A percentile compares a stretch with the other conserved stretches of the same genome.
phyloP scores from a whole-genome alignment of 805 yeast species.

The Pichia rugopelliculosa region DNA sequence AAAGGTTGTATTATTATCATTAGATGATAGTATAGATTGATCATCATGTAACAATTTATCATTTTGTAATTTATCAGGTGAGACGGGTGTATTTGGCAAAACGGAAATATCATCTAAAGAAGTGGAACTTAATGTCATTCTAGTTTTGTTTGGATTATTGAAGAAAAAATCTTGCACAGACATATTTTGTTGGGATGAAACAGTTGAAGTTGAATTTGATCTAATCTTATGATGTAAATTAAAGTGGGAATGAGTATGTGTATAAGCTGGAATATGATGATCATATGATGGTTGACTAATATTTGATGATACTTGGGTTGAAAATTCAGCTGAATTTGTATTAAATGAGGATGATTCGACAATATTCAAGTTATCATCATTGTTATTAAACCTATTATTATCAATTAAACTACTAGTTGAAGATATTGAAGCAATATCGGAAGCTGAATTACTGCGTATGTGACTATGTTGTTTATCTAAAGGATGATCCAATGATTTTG shows the following conservation, averaged over 20 bases:
- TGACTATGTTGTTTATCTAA: neutral
- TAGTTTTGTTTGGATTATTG: constrained; percentile 23
- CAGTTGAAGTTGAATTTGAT: neutral
- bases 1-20: constrained; percentile 9
- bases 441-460: neutral
- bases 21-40: neutral
- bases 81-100: neutral
- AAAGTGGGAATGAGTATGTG: neutral
- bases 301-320: neutral
- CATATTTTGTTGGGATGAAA: constrained; percentile 12
- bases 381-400: neutral
- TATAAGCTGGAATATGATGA: neutral
- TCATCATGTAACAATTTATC: neutral
- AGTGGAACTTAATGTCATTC: constrained; percentile 12
- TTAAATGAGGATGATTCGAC: neutral
- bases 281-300: too few relatives aligned
- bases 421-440: constrained; percentile 2
- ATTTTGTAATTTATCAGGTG: neutral
- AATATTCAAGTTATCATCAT: neutral
- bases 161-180: constrained; percentile 52
- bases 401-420: constrained; percentile 1
- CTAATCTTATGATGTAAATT: neutral
- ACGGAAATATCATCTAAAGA: constrained; percentile 7
- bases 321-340: neutral
- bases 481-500: neutral